A percentile compares a stretch with the other conserved stretches of the same genome.
phyloP scores from a whole-genome alignment of 2,329 filamentous ascomycete species.

The Xylariaceae sp. region DNA sequence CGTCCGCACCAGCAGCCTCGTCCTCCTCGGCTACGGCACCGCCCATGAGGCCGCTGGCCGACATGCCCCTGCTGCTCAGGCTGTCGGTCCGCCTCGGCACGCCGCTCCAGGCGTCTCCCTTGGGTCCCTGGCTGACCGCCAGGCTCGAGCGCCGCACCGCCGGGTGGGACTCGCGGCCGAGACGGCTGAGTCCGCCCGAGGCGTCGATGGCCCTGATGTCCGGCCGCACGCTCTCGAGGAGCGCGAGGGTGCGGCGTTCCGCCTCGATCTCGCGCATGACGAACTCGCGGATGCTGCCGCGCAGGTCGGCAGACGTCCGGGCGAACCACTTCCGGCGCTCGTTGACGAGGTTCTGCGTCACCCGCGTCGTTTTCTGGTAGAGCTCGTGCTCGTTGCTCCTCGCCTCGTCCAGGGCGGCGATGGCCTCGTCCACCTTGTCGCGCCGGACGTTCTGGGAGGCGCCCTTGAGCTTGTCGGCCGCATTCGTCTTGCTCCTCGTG shows the following conservation, averaged over 20 bases:
- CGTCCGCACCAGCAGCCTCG: conserved; percentile 43
- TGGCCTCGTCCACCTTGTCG: conserved; percentile 98
- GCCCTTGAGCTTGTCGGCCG: conserved; percentile 82
- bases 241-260: conserved; percentile 83
- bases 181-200: conserved; percentile 79
- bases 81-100: conserved; percentile 78
- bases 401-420: conserved; percentile 82
- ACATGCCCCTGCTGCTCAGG: conserved; percentile 68
- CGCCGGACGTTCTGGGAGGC: conserved; percentile 73
- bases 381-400: conserved; percentile 75
- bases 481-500: conserved; percentile 74
- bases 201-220: conserved; percentile 91
- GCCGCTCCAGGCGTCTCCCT: conserved; percentile 97
- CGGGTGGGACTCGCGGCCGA: conserved; percentile 86
- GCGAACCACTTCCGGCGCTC: conserved; percentile 91
- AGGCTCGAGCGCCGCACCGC: conserved; percentile 66
- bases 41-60: conserved; percentile 72
- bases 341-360: conserved; percentile 80
- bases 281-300: conserved; percentile 81
- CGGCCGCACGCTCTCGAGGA: conserved; percentile 86
- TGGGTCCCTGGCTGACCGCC: conserved; percentile 86
- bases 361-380: conserved; percentile 76
- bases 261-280: conserved; percentile 93
- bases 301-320: conserved; percentile 77
- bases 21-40: conserved; percentile 65